Evolutionary conservation across 1,284 basidiomycete genomes (phyloP).

Genomic region (Ceratobasidium sp.): DNA sequence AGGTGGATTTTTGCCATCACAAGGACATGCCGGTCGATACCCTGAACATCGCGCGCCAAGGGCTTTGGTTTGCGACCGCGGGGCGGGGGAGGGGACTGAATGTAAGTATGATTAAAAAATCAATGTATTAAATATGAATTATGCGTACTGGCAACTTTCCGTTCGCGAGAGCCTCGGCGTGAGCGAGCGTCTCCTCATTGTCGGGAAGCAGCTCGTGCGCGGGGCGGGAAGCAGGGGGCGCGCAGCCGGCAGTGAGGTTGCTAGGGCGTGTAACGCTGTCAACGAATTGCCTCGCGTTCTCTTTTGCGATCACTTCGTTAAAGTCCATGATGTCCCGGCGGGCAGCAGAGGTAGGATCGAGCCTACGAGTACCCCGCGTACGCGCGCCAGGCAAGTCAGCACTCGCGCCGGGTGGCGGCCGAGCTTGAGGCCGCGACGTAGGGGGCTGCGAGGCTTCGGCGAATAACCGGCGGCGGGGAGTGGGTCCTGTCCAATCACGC

Average conservation of each 20-base stretch:
- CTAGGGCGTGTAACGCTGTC: not conserved
- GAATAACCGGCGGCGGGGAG: not conserved
- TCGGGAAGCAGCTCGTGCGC: not conserved
- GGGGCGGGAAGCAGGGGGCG: not conserved
- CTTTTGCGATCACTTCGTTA: not conserved
- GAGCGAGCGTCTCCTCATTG: not conserved
- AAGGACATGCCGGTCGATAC: not conserved
- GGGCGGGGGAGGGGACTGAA: not conserved
- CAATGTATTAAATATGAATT: not conserved
- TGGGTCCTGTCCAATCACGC: not conserved
- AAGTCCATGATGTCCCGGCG: not conserved
- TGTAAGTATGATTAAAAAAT: not conserved
- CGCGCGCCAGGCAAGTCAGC: no score
- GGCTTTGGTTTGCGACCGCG: slow-evolving; percentile 24
- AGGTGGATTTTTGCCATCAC: not conserved
- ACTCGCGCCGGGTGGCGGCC: not conserved
- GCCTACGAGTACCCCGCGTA: not conserved
- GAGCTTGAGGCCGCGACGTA: not conserved
- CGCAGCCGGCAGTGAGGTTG: not conserved
- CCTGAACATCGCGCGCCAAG: not conserved
- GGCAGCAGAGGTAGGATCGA: not conserved
- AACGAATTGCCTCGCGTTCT: not conserved
- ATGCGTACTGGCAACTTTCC: not conserved
- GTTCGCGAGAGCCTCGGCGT: not conserved
- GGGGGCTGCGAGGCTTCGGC: not conserved